phyloP scores from a whole-genome alignment of 441 rosid species.

The Erodium moschatum region DNA sequence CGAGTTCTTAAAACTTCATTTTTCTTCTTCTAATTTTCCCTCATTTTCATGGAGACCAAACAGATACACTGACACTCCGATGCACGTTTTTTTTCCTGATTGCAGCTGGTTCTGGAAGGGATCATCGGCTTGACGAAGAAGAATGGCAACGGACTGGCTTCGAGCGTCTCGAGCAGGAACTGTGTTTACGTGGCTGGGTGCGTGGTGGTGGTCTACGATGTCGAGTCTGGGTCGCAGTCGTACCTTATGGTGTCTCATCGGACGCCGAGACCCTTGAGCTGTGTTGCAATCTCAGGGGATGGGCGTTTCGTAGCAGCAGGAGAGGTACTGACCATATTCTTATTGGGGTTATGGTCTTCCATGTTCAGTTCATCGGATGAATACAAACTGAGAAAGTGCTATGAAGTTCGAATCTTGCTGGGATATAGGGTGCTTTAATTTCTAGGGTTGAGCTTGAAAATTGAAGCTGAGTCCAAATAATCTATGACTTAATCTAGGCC shows the following conservation, averaged over 20 bases:
- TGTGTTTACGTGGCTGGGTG: constrained; percentile 75
- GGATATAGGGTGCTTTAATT: too few relatives aligned
- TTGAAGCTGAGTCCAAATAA: neutral
- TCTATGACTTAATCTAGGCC: neutral
- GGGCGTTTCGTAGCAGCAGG: constrained; percentile 74
- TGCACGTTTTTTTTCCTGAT: neutral
- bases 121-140: constrained; percentile 59
- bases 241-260: constrained; percentile 62
- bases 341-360: neutral
- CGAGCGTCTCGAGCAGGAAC: constrained; percentile 30
- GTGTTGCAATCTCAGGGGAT: constrained; percentile 52
- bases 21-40: neutral
- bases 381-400: neutral
- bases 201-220: constrained; percentile 57
- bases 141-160: constrained; percentile 59
- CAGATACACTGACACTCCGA: neutral
- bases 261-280: constrained; percentile 54
- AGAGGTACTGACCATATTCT: constrained; percentile 36
- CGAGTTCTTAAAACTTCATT: too few relatives aligned
- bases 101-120: constrained; percentile 55
- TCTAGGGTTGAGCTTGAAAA: neutral
- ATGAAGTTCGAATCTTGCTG: neutral
- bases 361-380: neutral
- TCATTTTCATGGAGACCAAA: neutral
- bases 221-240: constrained; percentile 43